Evolutionary conservation across 2,329 filamentous ascomycete species (phyloP).

Genomic region (Blastomyces silverae): DNA sequence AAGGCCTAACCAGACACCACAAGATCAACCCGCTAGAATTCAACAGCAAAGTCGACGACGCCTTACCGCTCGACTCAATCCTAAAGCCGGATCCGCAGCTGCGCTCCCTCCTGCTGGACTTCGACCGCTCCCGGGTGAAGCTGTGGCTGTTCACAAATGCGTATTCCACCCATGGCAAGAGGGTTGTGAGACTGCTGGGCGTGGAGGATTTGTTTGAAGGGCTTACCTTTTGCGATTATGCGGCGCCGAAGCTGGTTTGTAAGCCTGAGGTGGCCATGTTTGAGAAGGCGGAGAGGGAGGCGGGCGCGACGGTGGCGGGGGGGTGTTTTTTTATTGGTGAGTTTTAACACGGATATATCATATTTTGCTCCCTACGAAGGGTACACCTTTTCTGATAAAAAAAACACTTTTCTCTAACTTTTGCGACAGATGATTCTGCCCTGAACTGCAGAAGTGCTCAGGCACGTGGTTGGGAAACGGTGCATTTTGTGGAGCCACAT

Average conservation of each 20-base stretch:
- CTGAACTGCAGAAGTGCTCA: conserved; percentile 72
- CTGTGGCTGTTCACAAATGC: conserved; percentile 96
- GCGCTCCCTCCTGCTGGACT: conserved; percentile 67
- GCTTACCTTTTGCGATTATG: conserved; percentile 91
- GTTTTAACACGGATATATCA: conserved; percentile 32
- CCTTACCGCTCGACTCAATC: conserved; percentile 75
- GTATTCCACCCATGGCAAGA: conserved; percentile 76
- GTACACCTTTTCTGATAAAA: conserved; percentile 3
- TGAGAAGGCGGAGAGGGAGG: conserved; percentile 79
- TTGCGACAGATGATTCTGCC: conserved; percentile 67
- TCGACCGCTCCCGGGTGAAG: conserved; percentile 76
- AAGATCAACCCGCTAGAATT: conserved; percentile 93
- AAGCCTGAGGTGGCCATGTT: conserved; percentile 83
- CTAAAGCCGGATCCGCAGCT: conserved; percentile 72
- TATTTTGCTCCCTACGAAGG: background rate
- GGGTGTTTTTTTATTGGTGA: conserved; percentile 84
- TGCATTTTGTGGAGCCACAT: conserved; percentile 75
- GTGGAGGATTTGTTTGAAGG: conserved; percentile 90
- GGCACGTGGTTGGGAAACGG: conserved; percentile 76
- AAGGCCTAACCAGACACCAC: conserved; percentile 88
- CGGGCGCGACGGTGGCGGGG: conserved; percentile 53
- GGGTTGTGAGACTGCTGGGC: conserved; percentile 72
- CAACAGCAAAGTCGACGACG: conserved; percentile 91
- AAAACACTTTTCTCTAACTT: background rate
- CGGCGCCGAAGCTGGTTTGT: conserved; percentile 64